Base-by-base conservation (phyloP, 2,329 filamentous ascomycete genomes). In the Tolypocladium ovalisporum region DNA sequence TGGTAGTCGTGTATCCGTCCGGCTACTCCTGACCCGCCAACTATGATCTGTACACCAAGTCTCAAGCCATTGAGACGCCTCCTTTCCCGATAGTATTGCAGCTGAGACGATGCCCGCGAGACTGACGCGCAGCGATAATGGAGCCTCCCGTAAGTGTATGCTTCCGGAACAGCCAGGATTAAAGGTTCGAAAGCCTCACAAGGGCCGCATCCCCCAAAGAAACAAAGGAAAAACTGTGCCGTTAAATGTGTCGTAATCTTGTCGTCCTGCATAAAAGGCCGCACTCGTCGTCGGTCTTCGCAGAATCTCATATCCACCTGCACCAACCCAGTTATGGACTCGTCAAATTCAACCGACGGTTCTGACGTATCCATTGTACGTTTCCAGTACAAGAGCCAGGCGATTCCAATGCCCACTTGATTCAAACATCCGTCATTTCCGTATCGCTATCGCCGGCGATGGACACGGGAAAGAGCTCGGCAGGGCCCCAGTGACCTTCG, bases 401-500 rank as follows among this genome's bases (percentile, higher is more conserved):
- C 39, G 56, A 57, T 61, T 60, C 54, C 55, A 61, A 59, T 56
- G 56, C 59, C 56, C 62, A 29, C 58, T 59, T 55, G 61, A 55
- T 56, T 57, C 73, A 84, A 56, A 80, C 79, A 62, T 82, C 82
- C 19, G 74, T 82, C 82, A 85, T 85, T 66, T 83, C 81, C 5
- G 79, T 81, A 61, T 84, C 81, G 51, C 65, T 67, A 54, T 75
- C 71, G n/a, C 61, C 61, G 5, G 68, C 65, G 40, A 72, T 69
- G 7, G 71, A 71, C 24, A 73, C 70, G 6, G 71, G 64, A 36
- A 75, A 68, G 54, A 78, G 71, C 55, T 81, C 78, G n/a, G 76
- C 86, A 36, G 93, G 93, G 4, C 94, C 94, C 88, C 92, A 99
- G 69, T 90, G 94, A 61, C 94, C 94, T 74, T 99, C 94, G 65